These are phyloP conservation scores for Trypanosomatidae sp. DNA, from an alignment of 208 protist species.

Conservation along the genomic window DNA sequence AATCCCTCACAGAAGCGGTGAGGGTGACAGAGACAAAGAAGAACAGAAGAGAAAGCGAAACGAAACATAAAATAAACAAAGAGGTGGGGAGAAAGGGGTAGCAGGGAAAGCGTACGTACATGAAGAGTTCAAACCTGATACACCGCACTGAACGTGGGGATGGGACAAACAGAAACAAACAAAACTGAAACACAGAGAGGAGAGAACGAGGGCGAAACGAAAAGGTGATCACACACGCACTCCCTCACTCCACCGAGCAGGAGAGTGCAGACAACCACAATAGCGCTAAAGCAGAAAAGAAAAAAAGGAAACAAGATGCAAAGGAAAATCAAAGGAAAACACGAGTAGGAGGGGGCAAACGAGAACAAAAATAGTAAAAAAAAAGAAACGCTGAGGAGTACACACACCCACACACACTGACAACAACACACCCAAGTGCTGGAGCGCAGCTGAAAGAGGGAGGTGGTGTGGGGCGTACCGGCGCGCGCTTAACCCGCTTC, in stretches of 20 bases:
- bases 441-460: background rate
- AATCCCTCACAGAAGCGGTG: background rate
- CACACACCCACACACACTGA: background rate
- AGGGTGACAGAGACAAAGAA: background rate
- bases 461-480: background rate
- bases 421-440: background rate
- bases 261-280: background rate
- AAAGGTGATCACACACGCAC: background rate
- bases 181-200: background rate
- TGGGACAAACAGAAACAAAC: background rate
- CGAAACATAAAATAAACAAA: background rate
- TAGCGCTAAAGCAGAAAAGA: background rate
- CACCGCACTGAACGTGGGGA: background rate
- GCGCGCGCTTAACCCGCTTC: background rate
- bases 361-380: background rate
- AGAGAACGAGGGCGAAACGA: background rate
- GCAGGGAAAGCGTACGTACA: background rate
- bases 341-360: background rate
- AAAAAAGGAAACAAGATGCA: background rate
- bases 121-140: slow-evolving; percentile 1
- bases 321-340: slow-evolving; percentile 5
- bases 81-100: background rate
- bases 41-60: background rate
- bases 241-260: too few relatives aligned
- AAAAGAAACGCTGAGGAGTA: background rate